Conservation (phyloP, 2,329 filamentous ascomycete species). For the Acrocalymma vagum region DNA sequence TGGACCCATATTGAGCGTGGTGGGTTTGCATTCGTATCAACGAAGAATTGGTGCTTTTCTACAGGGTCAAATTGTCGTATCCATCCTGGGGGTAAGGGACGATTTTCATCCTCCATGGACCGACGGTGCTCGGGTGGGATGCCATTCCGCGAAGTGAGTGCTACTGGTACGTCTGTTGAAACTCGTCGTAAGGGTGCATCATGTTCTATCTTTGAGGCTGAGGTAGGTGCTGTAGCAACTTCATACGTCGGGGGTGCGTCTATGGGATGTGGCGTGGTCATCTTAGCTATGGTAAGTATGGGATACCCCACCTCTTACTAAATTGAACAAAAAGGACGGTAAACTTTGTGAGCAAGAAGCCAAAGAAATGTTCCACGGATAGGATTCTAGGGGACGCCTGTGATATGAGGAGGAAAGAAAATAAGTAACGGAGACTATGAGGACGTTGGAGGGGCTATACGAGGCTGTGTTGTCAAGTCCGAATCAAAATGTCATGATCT, state of each 20-base stretch:
- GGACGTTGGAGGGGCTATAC: no score
- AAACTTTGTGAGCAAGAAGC: no score
- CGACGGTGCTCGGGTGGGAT: constrained; percentile 62
- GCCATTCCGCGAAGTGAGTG: constrained; percentile 55
- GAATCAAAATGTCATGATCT: no score
- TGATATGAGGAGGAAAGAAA: no score
- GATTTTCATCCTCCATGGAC: constrained; percentile 69
- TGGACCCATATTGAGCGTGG: constrained; percentile 69
- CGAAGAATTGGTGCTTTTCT: constrained; percentile 68
- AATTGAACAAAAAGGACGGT: no score
- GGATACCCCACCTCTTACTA: no score
- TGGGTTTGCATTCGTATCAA: constrained; percentile 63
- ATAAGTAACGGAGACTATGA: no score
- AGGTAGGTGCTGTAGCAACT: constrained; percentile 33
- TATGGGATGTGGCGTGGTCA: constrained; percentile 31
- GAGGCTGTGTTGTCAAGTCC: no score
- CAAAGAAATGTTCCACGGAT: no score
- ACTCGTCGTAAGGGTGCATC: constrained; percentile 33
- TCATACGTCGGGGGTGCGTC: constrained; percentile 45
- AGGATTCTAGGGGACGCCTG: no score
- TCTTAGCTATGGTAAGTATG: constrained; percentile 13
- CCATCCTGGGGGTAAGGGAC: constrained; percentile 65
- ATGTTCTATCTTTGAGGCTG: constrained; percentile 24
- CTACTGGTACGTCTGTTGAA: constrained; percentile 39
- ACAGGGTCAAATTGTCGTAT: constrained; percentile 64